Base-by-base conservation (phyloP, 108 stramenopile genomes). In the Pseudonitzschia multistriata region DNA sequence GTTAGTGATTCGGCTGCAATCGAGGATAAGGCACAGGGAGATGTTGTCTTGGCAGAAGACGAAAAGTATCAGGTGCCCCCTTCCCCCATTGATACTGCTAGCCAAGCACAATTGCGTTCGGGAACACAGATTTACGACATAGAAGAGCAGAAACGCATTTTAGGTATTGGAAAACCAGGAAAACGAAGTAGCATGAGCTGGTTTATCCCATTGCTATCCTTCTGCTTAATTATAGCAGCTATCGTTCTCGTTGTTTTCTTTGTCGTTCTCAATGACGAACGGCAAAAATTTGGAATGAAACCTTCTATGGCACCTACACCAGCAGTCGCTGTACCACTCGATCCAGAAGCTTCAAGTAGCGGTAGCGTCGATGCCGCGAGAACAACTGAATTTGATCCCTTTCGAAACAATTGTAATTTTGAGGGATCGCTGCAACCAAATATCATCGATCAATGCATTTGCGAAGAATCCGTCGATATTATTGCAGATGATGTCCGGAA, bases 401-500 rank as follows among this genome's bases (percentile, higher is more conserved):
- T 78, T 3, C 36, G 35, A 24, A 65, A 56, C 14, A 61, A 52
- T 52, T 78, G 77, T 60, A 40, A 63, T 65, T 72, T 78, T 25
- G 55, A 37, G 33, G 13, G 29, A 3, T 45, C 11, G 42, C 21
- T 39, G 29, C 77, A 78, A 53, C 77, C 77, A 13, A 49, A 78
- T 34, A 55, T 78, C 17, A 78, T 78, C 47, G 77, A 78, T 52
- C 77, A 78, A 27, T 78, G 77, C 71, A 40, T 19, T 36, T 78
- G 77, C 2, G 19, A 24, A 11, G 45, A 45, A 0, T 37, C 19
- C 34, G 69, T 72, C 29, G 21, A 52, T 0, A 64, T 54, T 25
- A 36, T 78, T 53, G 77, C 77, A 5, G 69, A 64, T 25, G 77
- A 78, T 35, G 40, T 78, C 34, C 36, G 36, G 1, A 53, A 19